These are phyloP conservation scores for Brettanomyces sp. DNA, from an alignment of 805 yeast species.

Conservation along the genomic window DNA sequence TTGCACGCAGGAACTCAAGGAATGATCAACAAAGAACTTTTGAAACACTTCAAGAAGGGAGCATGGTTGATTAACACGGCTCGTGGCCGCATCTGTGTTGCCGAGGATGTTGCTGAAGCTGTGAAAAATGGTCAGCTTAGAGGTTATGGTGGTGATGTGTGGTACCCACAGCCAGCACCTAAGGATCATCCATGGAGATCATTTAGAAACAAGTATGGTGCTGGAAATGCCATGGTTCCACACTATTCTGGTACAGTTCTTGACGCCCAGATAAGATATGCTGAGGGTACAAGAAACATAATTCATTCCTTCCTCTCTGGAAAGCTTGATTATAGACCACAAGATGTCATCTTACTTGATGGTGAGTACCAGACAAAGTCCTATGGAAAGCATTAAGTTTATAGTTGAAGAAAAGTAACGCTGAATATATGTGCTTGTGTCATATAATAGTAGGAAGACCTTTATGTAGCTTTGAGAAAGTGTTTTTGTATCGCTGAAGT, in stretches of 20 bases:
- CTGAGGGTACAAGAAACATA: conserved; percentile 59
- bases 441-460: no score
- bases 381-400: conserved; percentile 36
- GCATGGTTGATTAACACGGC: conserved; percentile 80
- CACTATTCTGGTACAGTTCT: conserved; percentile 73
- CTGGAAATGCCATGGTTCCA: conserved; percentile 81
- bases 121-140: conserved; percentile 58
- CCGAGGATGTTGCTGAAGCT: conserved; percentile 43
- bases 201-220: conserved; percentile 55
- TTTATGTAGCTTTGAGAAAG: no score
- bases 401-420: no score
- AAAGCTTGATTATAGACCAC: conserved; percentile 62
- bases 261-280: conserved; percentile 72
- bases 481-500: no score
- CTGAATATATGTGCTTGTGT: no score
- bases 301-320: conserved; percentile 54
- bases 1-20: conserved; percentile 64
- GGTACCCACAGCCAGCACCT: conserved; percentile 83
- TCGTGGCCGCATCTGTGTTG: conserved; percentile 78
- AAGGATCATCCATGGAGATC: conserved; percentile 68
- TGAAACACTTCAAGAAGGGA: conserved; percentile 68
- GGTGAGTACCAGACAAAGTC: conserved; percentile 70
- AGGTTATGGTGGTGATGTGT: conserved; percentile 67
- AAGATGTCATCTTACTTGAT: conserved; percentile 60
- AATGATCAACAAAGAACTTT: conserved; percentile 48